A percentile compares a stretch with the other conserved stretches of the same genome.
Evolutionary conservation across 2,329 filamentous ascomycete species (phyloP).

Genomic region (Didymella pinodella): DNA sequence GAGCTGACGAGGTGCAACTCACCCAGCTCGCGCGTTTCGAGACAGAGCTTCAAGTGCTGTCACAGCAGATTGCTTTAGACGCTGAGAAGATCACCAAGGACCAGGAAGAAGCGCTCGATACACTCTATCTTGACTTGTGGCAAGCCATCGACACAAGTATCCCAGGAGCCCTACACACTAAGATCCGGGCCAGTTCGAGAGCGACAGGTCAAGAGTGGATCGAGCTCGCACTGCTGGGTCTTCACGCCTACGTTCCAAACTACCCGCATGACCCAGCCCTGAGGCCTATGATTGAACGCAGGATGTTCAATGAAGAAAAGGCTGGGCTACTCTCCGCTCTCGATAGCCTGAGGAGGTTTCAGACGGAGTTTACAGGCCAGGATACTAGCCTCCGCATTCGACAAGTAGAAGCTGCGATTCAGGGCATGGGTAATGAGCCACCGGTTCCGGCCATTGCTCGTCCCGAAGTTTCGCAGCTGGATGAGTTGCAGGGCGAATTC

Average conservation of each 20-base stretch:
- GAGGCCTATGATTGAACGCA: constrained; percentile 68
- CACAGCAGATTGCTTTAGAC: constrained; percentile 47
- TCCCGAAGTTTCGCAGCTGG: constrained; percentile 71
- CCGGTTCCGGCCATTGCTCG: constrained; percentile 73
- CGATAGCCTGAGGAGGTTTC: constrained; percentile 69
- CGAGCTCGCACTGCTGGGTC: constrained; percentile 74
- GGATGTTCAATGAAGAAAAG: constrained; percentile 65
- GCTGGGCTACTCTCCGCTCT: constrained; percentile 65
- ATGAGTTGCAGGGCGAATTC: constrained; percentile 82
- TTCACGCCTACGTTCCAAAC: constrained; percentile 86
- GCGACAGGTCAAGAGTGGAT: constrained; percentile 66
- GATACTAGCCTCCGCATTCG: constrained; percentile 71
- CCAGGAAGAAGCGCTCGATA: constrained; percentile 38
- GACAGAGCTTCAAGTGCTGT: constrained; percentile 50
- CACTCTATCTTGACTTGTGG: constrained; percentile 36
- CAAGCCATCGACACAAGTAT: constrained; percentile 31
- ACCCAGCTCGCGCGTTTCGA: constrained; percentile 53
- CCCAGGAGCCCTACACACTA: constrained; percentile 41
- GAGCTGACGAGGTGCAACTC: constrained; percentile 50
- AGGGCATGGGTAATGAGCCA: constrained; percentile 71
- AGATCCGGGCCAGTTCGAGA: constrained; percentile 14
- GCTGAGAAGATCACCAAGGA: constrained; percentile 45
- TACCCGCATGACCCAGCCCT: constrained; percentile 82
- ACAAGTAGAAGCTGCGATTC: constrained; percentile 68
- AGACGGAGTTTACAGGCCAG: constrained; percentile 72